Base-by-base conservation (phyloP, 225 moss, liverwort and hornwort genomes). In the Bryoerythrophyllum caledonicum region DNA sequence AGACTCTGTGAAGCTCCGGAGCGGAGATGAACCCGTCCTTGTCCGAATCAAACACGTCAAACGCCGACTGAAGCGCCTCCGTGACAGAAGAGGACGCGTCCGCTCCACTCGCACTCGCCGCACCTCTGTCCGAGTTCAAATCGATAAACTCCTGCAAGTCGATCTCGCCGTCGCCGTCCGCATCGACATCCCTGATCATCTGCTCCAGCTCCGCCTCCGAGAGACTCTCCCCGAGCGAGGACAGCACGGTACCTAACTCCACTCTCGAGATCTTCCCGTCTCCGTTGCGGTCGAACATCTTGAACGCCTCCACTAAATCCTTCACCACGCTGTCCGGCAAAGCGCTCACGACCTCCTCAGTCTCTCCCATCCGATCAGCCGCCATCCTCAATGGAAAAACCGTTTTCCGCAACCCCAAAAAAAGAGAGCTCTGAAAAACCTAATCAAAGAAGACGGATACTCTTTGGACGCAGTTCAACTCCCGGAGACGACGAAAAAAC, bases 11-110 rank as follows among this genome's bases (percentile, higher is more conserved):
- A 14, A 91, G 90, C 74, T 87, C 89, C 16, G 48, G 65, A 13
- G 86, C 77, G 1, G 84, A 91, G 37, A 92, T 92, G 65, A 63
- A 85, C 8, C 87, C 83, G 63, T 86, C 85, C 37, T 76, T 78
- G 40, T 90, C 87, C 10, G 83, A 74, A 51, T 92, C 90, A n/a
- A 86, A 90, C 23, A 90, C 82, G 25, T 84, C 66, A 65, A 92
- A 92, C 12, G 90, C 91, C 1, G 75, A 82, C 71, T 61, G 83
- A 8, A 91, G 78, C 27, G 76, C 85, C n/a, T 79, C 84, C 53
- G 7, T n/a, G 1, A 23, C 40, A 6, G 48, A 41, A n/a, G n/a
- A n/a, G n/a, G n/a, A n/a, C 26, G 57, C 35, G n/a, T 65, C 73
- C 4, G 1, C 71, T 41, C 48, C 73, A 16, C 19, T 44, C 8